phyloP scores from a whole-genome alignment of 75 land plant genomes.

The Sequoia sempervirens region DNA sequence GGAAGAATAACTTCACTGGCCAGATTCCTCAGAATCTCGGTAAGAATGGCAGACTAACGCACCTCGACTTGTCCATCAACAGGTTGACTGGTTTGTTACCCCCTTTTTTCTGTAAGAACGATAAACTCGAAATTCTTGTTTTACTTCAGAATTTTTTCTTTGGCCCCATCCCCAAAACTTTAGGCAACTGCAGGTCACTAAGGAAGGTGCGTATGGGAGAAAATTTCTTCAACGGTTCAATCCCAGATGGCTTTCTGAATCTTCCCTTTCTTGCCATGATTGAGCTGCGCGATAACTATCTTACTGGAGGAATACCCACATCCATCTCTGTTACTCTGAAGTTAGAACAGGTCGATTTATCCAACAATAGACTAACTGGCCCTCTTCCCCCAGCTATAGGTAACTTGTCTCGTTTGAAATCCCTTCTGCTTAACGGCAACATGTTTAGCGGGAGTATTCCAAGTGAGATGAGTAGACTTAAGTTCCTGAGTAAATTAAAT shows the following conservation, averaged over 20 bases:
- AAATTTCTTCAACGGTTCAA: slow-evolving; percentile 58
- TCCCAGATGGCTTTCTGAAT: slow-evolving; percentile 56
- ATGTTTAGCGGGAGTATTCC: slow-evolving; percentile 56
- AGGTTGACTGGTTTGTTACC: slow-evolving; percentile 63
- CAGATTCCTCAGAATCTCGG: slow-evolving; percentile 53
- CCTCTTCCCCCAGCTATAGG: slow-evolving; percentile 41
- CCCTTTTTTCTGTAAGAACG: slow-evolving; percentile 37
- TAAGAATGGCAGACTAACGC: slow-evolving; percentile 24
- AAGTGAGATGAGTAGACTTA: slow-evolving; percentile 23
- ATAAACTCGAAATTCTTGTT: slow-evolving; percentile 39
- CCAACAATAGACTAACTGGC: slow-evolving; percentile 49
- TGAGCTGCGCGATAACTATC: slow-evolving; percentile 51
- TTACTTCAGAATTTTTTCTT: slow-evolving; percentile 49
- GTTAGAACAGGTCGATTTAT: slow-evolving; percentile 31
- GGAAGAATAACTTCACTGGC: slow-evolving; percentile 80
- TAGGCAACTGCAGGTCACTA: slow-evolving; percentile 46
- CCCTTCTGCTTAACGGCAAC: slow-evolving; percentile 46
- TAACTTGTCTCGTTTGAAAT: slow-evolving; percentile 37
- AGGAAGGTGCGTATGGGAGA: slow-evolving; percentile 42
- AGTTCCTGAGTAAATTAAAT: slow-evolving; percentile 33
- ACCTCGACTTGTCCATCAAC: slow-evolving; percentile 57
- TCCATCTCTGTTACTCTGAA: slow-evolving; percentile 18
- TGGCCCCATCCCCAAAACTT: slow-evolving; percentile 56
- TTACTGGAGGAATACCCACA: slow-evolving; percentile 48
- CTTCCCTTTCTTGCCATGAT: slow-evolving; percentile 44